Base-by-base conservation (phyloP, 257 asterid species). In the Echites panduratus region DNA sequence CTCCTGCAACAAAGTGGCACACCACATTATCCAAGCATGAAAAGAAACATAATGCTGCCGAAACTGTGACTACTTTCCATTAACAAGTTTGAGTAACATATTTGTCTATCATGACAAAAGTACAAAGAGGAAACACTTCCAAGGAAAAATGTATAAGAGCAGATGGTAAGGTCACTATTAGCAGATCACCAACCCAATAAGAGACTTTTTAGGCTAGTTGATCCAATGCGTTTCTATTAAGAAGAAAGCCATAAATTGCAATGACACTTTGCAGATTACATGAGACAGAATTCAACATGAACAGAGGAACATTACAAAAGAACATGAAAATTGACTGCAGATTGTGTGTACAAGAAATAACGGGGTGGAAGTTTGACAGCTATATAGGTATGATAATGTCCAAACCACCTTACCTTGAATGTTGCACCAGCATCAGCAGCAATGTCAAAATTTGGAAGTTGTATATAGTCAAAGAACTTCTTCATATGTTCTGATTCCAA, bases 341-440 rank as follows among this genome's bases (percentile, higher is more conserved):
- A 50, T 50, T 19, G 20, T 20, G 43, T 59, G 24, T 40, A 35
- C 32, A 48, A 35, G 24, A 17, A 64, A 17, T 4, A 65, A 9
- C 16, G n/a, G 35, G 53, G 53, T 7, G 7, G 56, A 9, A 65
- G 43, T 24, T 10, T 38, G 48, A 47, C 47, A 12, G 6, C 1
- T 44, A 32, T 9, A 14, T 58, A 58, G 0, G 16, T 22, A 11
- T 52, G 26, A 3, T 57, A 20, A 20, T 53, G 68, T 58, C 58
- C 44, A 13, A 53, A 52, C 62, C 56, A 56, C 43, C 45, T 45
- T 45, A 85, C 89, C 87, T 85, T 85, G 59, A 85, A 85, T 35
- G 89, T 85, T 19, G 87, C 85, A 64, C 81, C 85, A 66, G 89
- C 89, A 78, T 80, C 87, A 52, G 89, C 85, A 80, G 89, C 82